These are phyloP conservation scores for Aspergillus bertholletiae DNA, from an alignment of 495 filamentous ascomycete genomes.

Conservation along the genomic window DNA sequence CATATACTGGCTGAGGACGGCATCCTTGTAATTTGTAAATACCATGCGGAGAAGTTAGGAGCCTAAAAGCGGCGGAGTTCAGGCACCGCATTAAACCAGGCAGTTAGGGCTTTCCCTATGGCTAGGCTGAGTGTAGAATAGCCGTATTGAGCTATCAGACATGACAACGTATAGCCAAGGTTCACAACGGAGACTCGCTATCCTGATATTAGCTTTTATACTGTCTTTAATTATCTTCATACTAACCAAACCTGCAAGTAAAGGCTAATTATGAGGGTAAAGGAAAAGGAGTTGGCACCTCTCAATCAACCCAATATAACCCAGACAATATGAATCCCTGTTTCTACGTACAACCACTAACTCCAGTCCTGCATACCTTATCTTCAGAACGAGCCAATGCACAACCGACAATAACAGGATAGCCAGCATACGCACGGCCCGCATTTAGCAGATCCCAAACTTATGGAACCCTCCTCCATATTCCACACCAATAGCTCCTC, in stretches of 20 bases:
- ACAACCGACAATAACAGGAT: too few species aligned
- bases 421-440: not conserved
- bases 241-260: not conserved
- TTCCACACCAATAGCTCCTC: slow-evolving; percentile 54
- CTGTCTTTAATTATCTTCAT: not conserved
- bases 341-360: not conserved
- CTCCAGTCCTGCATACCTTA: not conserved
- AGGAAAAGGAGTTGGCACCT: not conserved
- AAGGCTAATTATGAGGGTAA: not conserved
- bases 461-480: slow-evolving; percentile 24
- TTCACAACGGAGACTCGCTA: not conserved
- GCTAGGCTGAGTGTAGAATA: too few species aligned
- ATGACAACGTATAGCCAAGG: not conserved
- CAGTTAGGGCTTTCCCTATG: too few species aligned
- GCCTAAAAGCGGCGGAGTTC: too few species aligned
- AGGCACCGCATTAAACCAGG: too few species aligned
- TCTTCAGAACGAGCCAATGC: not conserved
- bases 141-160: not conserved
- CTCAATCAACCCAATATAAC: not conserved
- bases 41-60: too few species aligned
- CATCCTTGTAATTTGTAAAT: too few species aligned
- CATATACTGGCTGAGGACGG: too few species aligned
- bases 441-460: slow-evolving; percentile 15
- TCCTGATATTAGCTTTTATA: slow-evolving; percentile 4
- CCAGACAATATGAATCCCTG: too few species aligned